These are phyloP conservation scores for Ordospora colligata DNA, from an alignment of 371 early-diverging fungal species.

Conservation along the genomic window DNA sequence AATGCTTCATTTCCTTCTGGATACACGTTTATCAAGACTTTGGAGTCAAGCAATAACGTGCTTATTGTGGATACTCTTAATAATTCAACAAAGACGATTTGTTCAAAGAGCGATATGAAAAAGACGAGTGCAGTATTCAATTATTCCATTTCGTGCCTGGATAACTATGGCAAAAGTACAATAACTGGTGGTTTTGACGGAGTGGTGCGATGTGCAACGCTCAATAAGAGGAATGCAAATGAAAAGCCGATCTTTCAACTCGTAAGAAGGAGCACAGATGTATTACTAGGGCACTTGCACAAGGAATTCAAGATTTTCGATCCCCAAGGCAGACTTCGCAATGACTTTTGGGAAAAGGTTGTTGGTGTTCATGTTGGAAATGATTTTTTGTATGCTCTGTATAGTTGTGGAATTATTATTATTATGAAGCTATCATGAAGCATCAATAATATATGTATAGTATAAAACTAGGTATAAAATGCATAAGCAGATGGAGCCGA, in stretches of 20 bases:
- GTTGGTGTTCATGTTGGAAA: not conserved
- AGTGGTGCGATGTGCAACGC: not conserved
- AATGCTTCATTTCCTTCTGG: not conserved
- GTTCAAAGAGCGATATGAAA: not conserved
- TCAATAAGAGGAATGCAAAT: not conserved
- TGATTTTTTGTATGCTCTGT: not conserved
- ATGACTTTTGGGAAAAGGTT: not conserved
- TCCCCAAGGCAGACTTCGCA: not conserved
- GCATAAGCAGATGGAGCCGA: no score
- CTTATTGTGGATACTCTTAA: slow-evolving; percentile 5
- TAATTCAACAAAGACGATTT: not conserved
- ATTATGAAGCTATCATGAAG: not conserved
- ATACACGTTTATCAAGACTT: not conserved
- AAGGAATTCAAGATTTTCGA: not conserved
- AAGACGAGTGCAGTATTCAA: not conserved
- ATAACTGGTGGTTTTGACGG: not conserved
- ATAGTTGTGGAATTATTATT: not conserved
- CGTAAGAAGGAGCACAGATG: not conserved
- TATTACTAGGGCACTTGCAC: not conserved
- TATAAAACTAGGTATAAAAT: no score
- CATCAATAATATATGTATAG: not conserved
- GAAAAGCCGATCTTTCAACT: not conserved
- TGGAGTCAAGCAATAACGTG: not conserved
- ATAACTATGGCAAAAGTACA: not conserved
- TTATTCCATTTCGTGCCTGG: not conserved